Conservation (phyloP, 305 asterid genomes). For the Fraxinus paxiana region DNA sequence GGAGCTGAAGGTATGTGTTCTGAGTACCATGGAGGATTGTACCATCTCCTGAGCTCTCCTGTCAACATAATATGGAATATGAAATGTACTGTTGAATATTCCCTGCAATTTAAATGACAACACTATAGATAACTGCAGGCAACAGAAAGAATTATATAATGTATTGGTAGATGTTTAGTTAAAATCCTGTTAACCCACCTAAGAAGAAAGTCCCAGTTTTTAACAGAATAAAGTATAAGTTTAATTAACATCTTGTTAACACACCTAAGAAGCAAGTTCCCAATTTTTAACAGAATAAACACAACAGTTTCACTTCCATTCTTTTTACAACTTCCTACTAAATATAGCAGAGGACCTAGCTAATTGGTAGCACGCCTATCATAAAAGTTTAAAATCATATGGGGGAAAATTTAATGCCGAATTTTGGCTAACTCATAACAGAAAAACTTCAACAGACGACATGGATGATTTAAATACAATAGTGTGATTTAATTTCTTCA, state of each 20-base stretch:
- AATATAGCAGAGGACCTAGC: constrained; percentile 10
- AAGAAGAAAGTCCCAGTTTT: not conserved
- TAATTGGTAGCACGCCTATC: not conserved
- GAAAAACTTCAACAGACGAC: not conserved
- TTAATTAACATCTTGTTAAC: constrained; percentile 1
- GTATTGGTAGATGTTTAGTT: not conserved
- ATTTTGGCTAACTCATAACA: constrained; percentile 10
- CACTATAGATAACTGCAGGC: constrained; percentile 4
- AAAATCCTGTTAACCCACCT: not conserved
- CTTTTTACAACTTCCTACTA: not conserved
- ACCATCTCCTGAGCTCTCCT: constrained; percentile 93
- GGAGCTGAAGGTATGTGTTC: constrained; percentile 77
- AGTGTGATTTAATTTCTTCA: constrained; percentile 10
- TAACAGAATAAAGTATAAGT: not conserved
- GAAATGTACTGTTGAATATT: constrained; percentile 22
- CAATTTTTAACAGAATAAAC: constrained; percentile 5
- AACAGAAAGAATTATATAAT: constrained; percentile 9
- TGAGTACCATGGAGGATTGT: constrained; percentile 85
- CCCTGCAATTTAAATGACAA: constrained; percentile 11
- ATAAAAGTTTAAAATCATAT: constrained; percentile 1
- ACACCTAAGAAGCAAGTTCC: constrained; percentile 14
- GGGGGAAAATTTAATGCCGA: not conserved
- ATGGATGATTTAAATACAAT: not conserved
- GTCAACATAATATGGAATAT: constrained; percentile 31
- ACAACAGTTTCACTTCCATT: not conserved